phyloP scores from a whole-genome alignment of 768 basidiomycete genomes.

The Russula brevipes region DNA sequence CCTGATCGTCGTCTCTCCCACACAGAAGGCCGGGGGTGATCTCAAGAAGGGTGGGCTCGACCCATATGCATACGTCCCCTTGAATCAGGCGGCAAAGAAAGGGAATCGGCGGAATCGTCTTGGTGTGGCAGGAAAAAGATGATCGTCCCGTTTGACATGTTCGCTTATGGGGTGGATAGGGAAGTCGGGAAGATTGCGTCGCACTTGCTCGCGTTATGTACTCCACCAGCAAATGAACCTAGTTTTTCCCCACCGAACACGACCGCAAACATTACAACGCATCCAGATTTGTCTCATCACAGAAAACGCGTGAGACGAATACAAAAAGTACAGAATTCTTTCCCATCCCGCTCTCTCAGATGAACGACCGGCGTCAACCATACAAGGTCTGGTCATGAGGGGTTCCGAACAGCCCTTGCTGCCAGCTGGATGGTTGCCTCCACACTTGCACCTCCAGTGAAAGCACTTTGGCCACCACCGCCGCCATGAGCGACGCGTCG shows the following conservation, averaged over 20 bases:
- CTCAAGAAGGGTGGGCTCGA: slow-evolving; percentile 82
- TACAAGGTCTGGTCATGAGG: slow-evolving; percentile 71
- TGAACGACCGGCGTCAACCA: slow-evolving; percentile 31
- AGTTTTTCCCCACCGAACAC: neutral
- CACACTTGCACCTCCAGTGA: slow-evolving; percentile 40
- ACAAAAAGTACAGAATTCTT: neutral
- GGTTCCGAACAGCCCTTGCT: slow-evolving; percentile 57
- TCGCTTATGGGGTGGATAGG: neutral
- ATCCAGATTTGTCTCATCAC: neutral
- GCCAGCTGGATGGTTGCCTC: slow-evolving; percentile 65
- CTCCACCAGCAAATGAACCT: neutral
- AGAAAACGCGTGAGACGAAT: neutral
- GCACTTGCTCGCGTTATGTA: neutral
- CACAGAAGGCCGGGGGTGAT: slow-evolving; percentile 90
- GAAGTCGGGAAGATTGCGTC: neutral
- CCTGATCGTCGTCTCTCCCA: slow-evolving; percentile 14
- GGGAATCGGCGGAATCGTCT: slow-evolving; percentile 42
- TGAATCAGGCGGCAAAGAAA: slow-evolving; percentile 78
- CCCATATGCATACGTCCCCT: slow-evolving; percentile 87
- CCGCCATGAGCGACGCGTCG: slow-evolving; percentile 62
- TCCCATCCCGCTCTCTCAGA: neutral
- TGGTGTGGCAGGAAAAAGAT: slow-evolving; percentile 62
- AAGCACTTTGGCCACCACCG: slow-evolving; percentile 46
- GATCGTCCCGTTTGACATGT: slow-evolving; percentile 19
- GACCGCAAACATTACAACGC: neutral